Evolutionary conservation across 495 filamentous ascomycete genomes (phyloP).

Genomic region (Aspergillus baeticus): DNA sequence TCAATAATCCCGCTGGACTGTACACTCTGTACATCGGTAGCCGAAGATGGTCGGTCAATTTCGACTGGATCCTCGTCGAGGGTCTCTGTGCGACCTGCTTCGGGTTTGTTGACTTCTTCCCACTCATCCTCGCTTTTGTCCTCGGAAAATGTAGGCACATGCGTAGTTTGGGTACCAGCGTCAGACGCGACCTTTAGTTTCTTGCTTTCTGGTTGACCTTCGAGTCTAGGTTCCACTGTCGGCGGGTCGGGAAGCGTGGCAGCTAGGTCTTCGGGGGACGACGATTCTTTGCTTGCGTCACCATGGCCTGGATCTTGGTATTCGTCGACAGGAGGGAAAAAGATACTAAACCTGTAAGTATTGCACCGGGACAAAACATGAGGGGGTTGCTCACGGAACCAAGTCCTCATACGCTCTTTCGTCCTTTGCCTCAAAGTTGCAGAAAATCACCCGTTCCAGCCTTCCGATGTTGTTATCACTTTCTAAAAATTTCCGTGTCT

Average conservation of each 20-base stretch:
- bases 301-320: constrained; percentile 18
- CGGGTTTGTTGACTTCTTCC: constrained; percentile 35
- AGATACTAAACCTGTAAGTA: constrained; percentile 16
- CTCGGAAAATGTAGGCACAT: constrained; percentile 9
- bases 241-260: constrained; percentile 31
- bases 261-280: constrained; percentile 23
- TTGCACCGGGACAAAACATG: neutral
- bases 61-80: constrained; percentile 31
- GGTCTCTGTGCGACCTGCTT: constrained; percentile 22
- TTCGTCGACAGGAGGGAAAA: constrained; percentile 33
- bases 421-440: constrained; percentile 77
- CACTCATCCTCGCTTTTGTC: constrained; percentile 36
- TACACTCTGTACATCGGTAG: constrained; percentile 30
- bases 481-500: constrained; percentile 71
- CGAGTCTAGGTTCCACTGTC: constrained; percentile 22
- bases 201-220: constrained; percentile 30
- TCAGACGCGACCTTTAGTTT: constrained; percentile 24
- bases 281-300: neutral
- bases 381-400: constrained; percentile 73
- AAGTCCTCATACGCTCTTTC: constrained; percentile 63
- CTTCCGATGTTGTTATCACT: constrained; percentile 46
- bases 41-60: constrained; percentile 25
- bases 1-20: constrained; percentile 31
- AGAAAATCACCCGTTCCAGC: constrained; percentile 77
- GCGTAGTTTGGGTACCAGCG: constrained; percentile 1